Base-by-base conservation (phyloP, 108 stramenopile genomes). In the Cyclotella baltica region DNA sequence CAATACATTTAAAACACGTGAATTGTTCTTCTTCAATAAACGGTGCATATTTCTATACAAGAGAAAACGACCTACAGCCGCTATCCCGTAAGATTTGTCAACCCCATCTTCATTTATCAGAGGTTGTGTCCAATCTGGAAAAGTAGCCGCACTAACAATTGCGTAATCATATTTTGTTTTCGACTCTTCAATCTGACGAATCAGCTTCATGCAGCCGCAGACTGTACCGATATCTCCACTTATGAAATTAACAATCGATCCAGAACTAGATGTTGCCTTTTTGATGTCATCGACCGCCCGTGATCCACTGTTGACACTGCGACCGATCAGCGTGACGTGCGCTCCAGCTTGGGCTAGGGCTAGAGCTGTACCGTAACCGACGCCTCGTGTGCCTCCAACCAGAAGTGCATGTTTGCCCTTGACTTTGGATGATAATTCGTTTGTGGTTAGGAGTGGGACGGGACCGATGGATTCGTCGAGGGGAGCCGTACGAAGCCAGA, bases 201-300 rank as follows among this genome's bases (percentile, higher is more conserved):
- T 13, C 22, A 80, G 48, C 20, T 61, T 19, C 30, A 57, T 52
- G 18, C 66, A 19, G 13, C 51, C 35, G 22, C 72, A 61, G 18
- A 80, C 73, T 18, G 79, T 69, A 20, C 79, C 79, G 25, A 80
- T 74, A 35, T 80, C 79, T 0, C 79, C 79, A 16, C 67, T 73
- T 28, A 74, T 15, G 34, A 80, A 80, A 40, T 68, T 15, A 20
- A 75, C 51, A 18, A 8, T 23, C 3, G 43, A 4, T 16, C 50
- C 59, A 5, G 71, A 47, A 25, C 3, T 35, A 4, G 36, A 35
- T 46, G 51, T 13, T 0, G 40, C 48, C 16, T 52, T 10, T 47
- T 67, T 16, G 27, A 80, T 67, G 35, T 25, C 50, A 3, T 65
- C 28, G 4, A 80, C 73, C 2, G 79, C 73, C 43, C 35, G 30